Conservation (phyloP, 129 eudicot species). For the Tagetes patula region DNA sequence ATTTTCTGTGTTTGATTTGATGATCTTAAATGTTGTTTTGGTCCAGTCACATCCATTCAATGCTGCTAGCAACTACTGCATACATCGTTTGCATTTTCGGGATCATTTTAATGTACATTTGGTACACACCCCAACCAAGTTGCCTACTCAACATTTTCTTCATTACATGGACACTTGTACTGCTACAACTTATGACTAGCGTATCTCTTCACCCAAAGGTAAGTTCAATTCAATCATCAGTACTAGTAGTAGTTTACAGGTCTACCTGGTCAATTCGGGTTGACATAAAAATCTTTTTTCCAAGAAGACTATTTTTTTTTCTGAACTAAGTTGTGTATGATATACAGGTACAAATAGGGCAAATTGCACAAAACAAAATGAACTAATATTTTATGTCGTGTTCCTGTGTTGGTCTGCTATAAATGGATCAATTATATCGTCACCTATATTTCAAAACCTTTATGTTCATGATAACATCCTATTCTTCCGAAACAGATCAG, state of each 20-base stretch:
- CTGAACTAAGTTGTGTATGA: not conserved
- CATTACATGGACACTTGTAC: conserved; percentile 78
- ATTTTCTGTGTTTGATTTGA: not conserved
- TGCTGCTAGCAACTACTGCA: conserved; percentile 63
- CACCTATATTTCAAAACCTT: not conserved
- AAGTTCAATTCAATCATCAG: conserved; percentile 20
- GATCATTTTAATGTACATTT: conserved; percentile 71
- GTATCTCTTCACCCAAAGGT: conserved; percentile 76
- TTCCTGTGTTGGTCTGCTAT: no score
- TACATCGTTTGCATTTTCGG: conserved; percentile 63
- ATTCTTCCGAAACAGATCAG: conserved; percentile 44
- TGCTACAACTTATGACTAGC: conserved; percentile 79
- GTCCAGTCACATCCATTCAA: conserved; percentile 62
- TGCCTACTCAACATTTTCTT: conserved; percentile 71
- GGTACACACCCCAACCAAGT: conserved; percentile 76
- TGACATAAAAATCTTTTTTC: not conserved
- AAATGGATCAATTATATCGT: not conserved
- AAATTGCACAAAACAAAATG: no score
- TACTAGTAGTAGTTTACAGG: not conserved
- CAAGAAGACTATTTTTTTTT: not conserved
- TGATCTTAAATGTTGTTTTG: conserved; percentile 9
- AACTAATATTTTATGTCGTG: no score
- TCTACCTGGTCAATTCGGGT: not conserved
- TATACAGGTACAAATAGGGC: not conserved
- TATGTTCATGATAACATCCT: not conserved